Evolutionary conservation across 768 basidiomycete species (phyloP).

Genomic region (Suillus ampliporus): DNA sequence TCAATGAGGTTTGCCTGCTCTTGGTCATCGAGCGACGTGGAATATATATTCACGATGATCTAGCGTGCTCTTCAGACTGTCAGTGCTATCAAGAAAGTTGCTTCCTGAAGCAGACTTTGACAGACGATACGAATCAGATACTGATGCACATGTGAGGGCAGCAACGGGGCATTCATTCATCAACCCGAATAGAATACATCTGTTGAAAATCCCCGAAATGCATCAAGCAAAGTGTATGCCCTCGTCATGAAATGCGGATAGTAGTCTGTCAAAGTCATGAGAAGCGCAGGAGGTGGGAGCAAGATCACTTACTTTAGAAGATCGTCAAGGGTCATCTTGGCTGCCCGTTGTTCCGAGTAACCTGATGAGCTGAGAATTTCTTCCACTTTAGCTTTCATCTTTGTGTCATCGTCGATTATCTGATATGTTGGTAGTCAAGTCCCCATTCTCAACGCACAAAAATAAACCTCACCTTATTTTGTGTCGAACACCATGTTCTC

Average conservation of each 20-base stretch:
- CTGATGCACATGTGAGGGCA: background rate
- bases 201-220: background rate
- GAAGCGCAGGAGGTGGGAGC: background rate
- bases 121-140: no score
- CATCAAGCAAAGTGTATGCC: conserved; percentile 76
- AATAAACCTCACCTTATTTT: conserved; percentile 55
- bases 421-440: conserved; percentile 32
- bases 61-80: background rate
- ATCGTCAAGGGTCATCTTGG: conserved; percentile 94
- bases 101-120: no score
- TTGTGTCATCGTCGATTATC: conserved; percentile 72
- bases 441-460: background rate
- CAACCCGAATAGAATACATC: no score
- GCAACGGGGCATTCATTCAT: no score
- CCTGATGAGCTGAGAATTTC: conserved; percentile 69
- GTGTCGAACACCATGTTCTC: conserved; percentile 89
- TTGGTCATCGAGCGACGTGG: background rate
- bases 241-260: conserved; percentile 76
- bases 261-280: conserved; percentile 49
- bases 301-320: conserved; percentile 71
- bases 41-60: background rate
- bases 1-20: background rate
- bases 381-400: conserved; percentile 76
- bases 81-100: background rate
- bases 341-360: conserved; percentile 77